phyloP scores from a whole-genome alignment of 441 rosid species.

The Macaranga tanarius region DNA sequence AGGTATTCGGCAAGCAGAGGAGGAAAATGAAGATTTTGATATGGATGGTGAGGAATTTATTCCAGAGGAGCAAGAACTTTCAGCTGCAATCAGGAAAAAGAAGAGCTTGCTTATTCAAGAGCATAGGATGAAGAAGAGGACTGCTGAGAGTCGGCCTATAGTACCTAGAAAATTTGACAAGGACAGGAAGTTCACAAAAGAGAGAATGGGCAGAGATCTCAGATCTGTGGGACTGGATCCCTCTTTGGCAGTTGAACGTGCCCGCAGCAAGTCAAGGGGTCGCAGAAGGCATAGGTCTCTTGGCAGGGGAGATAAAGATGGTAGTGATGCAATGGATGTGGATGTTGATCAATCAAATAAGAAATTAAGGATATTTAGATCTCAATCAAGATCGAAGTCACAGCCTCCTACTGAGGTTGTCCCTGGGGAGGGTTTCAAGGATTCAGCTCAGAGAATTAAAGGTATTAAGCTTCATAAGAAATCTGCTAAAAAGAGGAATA shows the following conservation, averaged over 20 bases:
- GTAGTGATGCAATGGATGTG: slow-evolving; percentile 56
- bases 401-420: slow-evolving; percentile 68
- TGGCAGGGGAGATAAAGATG: too few relatives aligned
- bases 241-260: slow-evolving; percentile 62
- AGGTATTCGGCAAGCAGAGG: slow-evolving; percentile 56
- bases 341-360: slow-evolving; percentile 54
- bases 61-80: slow-evolving; percentile 61
- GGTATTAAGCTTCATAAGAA: slow-evolving; percentile 52
- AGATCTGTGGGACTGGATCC: slow-evolving; percentile 75
- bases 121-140: slow-evolving; percentile 87
- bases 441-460: slow-evolving; percentile 63
- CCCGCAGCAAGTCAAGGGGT: slow-evolving; percentile 64
- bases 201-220: slow-evolving; percentile 82
- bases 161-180: slow-evolving; percentile 84
- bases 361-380: slow-evolving; percentile 49
- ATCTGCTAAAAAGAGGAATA: slow-evolving; percentile 71
- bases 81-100: slow-evolving; percentile 67
- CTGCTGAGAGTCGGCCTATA: slow-evolving; percentile 71
- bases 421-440: slow-evolving; percentile 80
- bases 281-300: slow-evolving; percentile 78
- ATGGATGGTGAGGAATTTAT: slow-evolving; percentile 67
- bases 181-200: slow-evolving; percentile 55
- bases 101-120: slow-evolving; percentile 64
- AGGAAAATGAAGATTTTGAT: slow-evolving; percentile 57
- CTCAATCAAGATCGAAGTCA: slow-evolving; percentile 47